Percentiles rank a stretch among this genome's conserved stretches.
phyloP scores from a whole-genome alignment of 2,329 filamentous ascomycete genomes.

The Ceratocystiopsis brevicomis region DNA sequence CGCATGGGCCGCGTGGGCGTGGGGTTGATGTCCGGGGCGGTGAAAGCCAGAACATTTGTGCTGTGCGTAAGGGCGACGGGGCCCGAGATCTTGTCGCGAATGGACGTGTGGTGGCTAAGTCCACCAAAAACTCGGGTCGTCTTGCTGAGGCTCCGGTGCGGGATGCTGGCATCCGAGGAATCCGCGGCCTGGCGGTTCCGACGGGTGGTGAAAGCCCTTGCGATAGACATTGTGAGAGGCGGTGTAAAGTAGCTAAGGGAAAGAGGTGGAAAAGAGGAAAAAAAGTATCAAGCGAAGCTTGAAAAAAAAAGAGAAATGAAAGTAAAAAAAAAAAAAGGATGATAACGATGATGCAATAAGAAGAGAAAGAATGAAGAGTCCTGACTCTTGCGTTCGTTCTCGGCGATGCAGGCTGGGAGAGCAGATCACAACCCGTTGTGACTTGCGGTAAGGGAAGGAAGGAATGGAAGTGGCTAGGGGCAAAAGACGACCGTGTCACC shows the following conservation, averaged over 20 bases:
- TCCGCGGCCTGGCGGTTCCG: slow-evolving; percentile 16
- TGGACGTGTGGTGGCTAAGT: slow-evolving; percentile 22
- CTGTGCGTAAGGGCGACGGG: slow-evolving; percentile 80
- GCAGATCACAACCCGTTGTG: slow-evolving; percentile 9
- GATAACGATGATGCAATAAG: background rate
- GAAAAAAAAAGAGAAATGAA: background rate
- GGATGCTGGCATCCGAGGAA: slow-evolving; percentile 15
- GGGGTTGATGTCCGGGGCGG: slow-evolving; percentile 61
- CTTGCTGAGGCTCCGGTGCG: slow-evolving; percentile 32
- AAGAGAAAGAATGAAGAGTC: background rate
- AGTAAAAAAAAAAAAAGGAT: background rate
- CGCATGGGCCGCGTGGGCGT: background rate
- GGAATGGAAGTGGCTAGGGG: background rate
- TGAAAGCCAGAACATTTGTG: slow-evolving; percentile 91
- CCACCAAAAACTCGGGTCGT: slow-evolving; percentile 18
- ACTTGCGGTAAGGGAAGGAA: background rate
- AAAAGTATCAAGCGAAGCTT: background rate
- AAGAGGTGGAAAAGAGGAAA: background rate
- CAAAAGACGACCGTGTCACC: background rate
- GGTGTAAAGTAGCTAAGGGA: background rate
- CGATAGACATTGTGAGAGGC: slow-evolving; percentile 23
- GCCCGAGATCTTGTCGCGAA: slow-evolving; percentile 62
- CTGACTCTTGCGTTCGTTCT: background rate
- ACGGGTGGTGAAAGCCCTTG: slow-evolving; percentile 54
- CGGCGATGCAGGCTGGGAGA: background rate